Conservation (phyloP, 768 basidiomycete species). For the Stropharia rugosoannulata region DNA sequence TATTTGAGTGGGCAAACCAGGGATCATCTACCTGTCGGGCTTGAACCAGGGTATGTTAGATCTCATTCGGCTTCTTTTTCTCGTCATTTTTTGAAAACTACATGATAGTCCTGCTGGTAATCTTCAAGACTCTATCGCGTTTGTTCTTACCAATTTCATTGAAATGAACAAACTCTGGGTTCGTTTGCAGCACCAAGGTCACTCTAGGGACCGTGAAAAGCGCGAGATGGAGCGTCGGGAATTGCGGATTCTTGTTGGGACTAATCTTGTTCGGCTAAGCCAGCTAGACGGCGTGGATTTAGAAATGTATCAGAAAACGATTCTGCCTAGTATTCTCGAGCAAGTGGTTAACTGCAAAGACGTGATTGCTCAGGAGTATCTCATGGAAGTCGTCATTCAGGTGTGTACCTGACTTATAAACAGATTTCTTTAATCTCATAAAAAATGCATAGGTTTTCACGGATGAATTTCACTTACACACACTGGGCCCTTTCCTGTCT, state of each 20-base stretch:
- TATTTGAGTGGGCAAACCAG: constrained; percentile 97
- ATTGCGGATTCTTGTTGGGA: constrained; percentile 93
- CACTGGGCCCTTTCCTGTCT: constrained; percentile 93
- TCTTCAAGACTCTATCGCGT: constrained; percentile 91
- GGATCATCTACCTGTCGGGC: constrained; percentile 90
- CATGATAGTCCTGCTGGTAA: constrained; percentile 76
- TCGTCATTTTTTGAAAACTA: background rate
- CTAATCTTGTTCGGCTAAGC: constrained; percentile 92
- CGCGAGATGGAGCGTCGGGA: constrained; percentile 96
- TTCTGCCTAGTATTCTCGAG: constrained; percentile 91
- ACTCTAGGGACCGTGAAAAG: constrained; percentile 95
- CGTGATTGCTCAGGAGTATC: constrained; percentile 96
- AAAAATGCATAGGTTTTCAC: constrained; percentile 78
- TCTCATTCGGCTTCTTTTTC: background rate
- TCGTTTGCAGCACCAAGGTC: constrained; percentile 95
- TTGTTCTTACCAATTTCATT: constrained; percentile 97
- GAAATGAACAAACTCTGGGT: constrained; percentile 99
- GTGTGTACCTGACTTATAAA: constrained; percentile 37
- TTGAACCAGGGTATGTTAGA: constrained; percentile 68
- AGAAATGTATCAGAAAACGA: constrained; percentile 81
- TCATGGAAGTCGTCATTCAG: constrained; percentile 99
- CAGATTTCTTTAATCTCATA: background rate
- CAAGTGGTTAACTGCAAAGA: constrained; percentile 99
- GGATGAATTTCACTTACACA: constrained; percentile 96
- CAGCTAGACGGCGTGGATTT: constrained; percentile 97